Base-by-base conservation (phyloP, 2,329 filamentous ascomycete species). In the Cladosporium sp. region DNA sequence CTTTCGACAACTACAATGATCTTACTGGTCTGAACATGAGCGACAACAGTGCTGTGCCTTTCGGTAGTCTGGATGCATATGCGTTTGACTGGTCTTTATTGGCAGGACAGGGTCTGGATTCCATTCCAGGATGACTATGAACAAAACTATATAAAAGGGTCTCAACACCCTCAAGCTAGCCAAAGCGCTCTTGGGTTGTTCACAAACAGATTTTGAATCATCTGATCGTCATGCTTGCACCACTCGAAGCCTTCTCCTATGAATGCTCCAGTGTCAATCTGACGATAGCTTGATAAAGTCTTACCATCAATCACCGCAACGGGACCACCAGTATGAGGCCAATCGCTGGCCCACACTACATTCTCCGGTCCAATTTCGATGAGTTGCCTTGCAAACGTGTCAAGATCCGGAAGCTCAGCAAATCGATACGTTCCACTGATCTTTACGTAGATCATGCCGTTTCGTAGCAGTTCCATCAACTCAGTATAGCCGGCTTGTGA, bases 1-100 rank as follows among this genome's bases (percentile, higher is more conserved):
- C 42, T 50, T 37, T 38, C 42, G 55, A 58, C n/a, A 47, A 30
- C 25, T 30, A 47, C 43, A 47, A 47, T 7, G 43, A 47, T 11
- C 28, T 47, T 3, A 47, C 43, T 11, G 43, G 43, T 2, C 19
- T 52, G 14, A 50, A 47, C 19, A 25, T 58, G 12, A 39, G 20
- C 19, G 47, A 51, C 6, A 51, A 59, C 11, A 58, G 17, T 7
- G 22, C 52, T 37, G 15, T 55, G 11, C 39, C 51, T 3, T 59
- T 59, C 25, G 57, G 60, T 15, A 58, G 52, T 12, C 52, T 59
- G 4, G 57, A 61, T 43, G 52, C 57, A 5, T 59, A 59, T 25
- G 52, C 52, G 7, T 40, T 58, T 19, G 57, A 61, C 17, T 61
- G 55, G 59, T 58, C 59, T 11, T 37, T 39, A 22, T 17, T 61